Evolutionary conservation across 169 alveolate genomes (phyloP).

Genomic region (Plasmodium ovale): DNA sequence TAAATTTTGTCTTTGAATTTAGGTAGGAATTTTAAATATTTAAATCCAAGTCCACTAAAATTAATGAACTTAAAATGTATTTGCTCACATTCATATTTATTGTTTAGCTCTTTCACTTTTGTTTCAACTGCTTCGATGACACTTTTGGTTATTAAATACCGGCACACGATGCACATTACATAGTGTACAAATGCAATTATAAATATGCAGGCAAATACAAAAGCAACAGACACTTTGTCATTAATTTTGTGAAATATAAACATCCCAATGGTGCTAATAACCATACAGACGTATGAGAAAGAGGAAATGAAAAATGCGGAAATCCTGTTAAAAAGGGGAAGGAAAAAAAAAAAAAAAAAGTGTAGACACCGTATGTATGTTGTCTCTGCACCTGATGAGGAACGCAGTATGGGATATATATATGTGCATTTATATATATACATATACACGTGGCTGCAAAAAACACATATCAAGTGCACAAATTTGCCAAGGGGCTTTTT

Average conservation of each 20-base stretch:
- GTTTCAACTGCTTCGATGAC: constrained; percentile 27
- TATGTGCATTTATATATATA: neutral
- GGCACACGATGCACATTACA: constrained; percentile 29
- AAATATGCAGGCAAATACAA: constrained; percentile 36
- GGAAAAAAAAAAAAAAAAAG: neutral
- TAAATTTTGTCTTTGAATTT: neutral
- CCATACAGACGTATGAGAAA: constrained; percentile 25
- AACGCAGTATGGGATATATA: neutral
- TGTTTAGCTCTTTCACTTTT: constrained; percentile 18
- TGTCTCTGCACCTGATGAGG: neutral
- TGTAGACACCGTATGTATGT: neutral
- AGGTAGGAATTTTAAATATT: constrained; percentile 36
- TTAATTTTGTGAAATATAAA: neutral
- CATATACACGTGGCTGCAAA: neutral
- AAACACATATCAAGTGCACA: neutral
- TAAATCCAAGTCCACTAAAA: constrained; percentile 36
- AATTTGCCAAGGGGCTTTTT: neutral
- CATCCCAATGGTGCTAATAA: constrained; percentile 1
- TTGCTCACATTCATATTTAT: constrained; percentile 36
- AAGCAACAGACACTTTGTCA: neutral
- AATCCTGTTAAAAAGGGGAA: constrained; percentile 1
- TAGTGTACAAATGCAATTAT: constrained; percentile 39
- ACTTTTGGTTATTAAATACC: constrained; percentile 47
- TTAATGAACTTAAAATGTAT: constrained; percentile 63
- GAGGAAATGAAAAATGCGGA: constrained; percentile 38